A percentile compares a stretch with the other conserved stretches of the same genome.
Conservation (phyloP, 208 protist species). For the Leishmania mexicana region DNA sequence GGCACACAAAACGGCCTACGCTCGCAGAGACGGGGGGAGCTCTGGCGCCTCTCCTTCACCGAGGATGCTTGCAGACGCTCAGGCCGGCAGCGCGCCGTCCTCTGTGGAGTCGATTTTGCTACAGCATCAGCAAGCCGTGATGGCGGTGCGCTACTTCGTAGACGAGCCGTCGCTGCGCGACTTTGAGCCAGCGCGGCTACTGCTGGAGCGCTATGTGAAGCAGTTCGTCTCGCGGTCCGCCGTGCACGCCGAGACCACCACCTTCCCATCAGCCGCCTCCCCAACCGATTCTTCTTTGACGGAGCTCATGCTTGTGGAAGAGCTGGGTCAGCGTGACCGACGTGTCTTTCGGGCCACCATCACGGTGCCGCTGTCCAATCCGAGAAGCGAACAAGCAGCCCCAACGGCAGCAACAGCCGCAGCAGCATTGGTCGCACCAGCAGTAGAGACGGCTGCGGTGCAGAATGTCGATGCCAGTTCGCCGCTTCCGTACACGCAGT, state of each 20-base stretch:
- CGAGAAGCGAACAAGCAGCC: neutral
- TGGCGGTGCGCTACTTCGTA: constrained; percentile 29
- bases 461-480: neutral
- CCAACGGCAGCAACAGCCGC: neutral
- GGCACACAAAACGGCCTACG: too few species aligned
- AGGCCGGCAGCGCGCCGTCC: neutral
- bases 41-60: neutral
- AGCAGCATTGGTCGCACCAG: neutral
- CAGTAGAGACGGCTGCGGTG: neutral
- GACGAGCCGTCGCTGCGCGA: constrained; percentile 38
- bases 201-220: constrained; percentile 60
- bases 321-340: constrained; percentile 58
- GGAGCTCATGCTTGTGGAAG: constrained; percentile 66
- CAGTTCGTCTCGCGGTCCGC: constrained; percentile 5
- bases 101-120: constrained; percentile 65
- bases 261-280: neutral
- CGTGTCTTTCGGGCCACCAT: constrained; percentile 74
- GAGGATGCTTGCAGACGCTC: neutral
- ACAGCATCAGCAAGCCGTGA: constrained; percentile 60
- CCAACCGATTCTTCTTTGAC: neutral
- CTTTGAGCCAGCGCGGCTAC: constrained; percentile 31
- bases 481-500: constrained; percentile 23
- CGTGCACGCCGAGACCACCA: neutral
- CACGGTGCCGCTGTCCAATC: constrained; percentile 54
- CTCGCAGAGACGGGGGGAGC: neutral